These are phyloP conservation scores for Colletotrichum orbiculare DNA, from an alignment of 2,329 filamentous ascomycete genomes.

Conservation along the genomic window DNA sequence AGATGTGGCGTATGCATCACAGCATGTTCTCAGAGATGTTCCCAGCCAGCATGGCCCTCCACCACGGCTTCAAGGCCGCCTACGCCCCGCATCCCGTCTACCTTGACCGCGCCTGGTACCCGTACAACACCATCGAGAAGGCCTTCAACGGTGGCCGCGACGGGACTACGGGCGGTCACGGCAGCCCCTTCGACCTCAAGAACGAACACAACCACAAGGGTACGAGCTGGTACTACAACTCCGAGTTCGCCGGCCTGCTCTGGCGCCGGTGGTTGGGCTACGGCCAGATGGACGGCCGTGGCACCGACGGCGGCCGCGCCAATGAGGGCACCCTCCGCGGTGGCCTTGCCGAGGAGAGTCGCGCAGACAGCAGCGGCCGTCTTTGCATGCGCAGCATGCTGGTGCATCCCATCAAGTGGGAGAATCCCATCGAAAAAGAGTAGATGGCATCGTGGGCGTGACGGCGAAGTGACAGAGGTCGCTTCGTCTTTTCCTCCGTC, in stretches of 20 bases:
- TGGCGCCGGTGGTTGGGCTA: conserved; percentile 83
- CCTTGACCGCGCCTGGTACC: conserved; percentile 80
- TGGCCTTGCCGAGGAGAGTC: conserved; percentile 63
- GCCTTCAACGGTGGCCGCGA: conserved; percentile 83
- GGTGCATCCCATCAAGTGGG: conserved; percentile 82
- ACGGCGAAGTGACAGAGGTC: no score
- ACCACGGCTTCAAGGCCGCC: conserved; percentile 82
- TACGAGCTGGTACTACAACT: conserved; percentile 87
- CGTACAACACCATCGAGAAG: conserved; percentile 73
- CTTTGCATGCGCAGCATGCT: conserved; percentile 85
- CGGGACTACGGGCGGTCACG: conserved; percentile 71
- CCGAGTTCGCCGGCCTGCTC: conserved; percentile 79
- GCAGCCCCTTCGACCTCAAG: conserved; percentile 73
- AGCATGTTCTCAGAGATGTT: conserved; percentile 87
- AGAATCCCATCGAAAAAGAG: conserved; percentile 59
- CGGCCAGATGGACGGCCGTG: conserved; percentile 62
- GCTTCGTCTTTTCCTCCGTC: no score
- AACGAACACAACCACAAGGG: conserved; percentile 88
- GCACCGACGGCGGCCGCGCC: conserved; percentile 59
- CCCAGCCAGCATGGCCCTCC: conserved; percentile 75
- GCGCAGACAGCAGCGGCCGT: conserved; percentile 63
- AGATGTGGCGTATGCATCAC: conserved; percentile 73
- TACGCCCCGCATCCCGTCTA: conserved; percentile 86
- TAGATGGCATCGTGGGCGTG: background rate
- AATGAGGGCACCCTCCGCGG: conserved; percentile 60